A percentile compares a stretch with the other conserved stretches of the same genome.
phyloP scores from a whole-genome alignment of 139 green algal species.

The Tetradesmus lagerheimii region DNA sequence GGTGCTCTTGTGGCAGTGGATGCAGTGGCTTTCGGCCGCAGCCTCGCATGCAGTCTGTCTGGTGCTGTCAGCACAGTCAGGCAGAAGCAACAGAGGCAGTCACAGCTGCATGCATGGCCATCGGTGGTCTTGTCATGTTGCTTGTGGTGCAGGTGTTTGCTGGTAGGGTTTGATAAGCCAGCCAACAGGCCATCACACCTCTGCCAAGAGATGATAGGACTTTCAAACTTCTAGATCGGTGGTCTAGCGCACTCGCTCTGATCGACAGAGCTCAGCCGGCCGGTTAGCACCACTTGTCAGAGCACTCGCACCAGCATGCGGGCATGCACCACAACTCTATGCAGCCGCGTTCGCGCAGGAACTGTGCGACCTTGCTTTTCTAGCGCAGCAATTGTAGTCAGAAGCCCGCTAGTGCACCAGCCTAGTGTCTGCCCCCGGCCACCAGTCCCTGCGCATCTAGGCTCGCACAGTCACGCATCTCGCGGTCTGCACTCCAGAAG shows the following conservation, averaged over 20 bases:
- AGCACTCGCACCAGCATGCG: not conserved
- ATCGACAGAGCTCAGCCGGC: not conserved
- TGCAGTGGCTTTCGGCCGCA: no score
- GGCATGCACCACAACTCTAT: constrained; percentile 1
- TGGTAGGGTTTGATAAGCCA: not conserved
- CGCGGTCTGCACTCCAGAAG: not conserved
- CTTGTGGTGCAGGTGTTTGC: not conserved
- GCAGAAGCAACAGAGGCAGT: no score
- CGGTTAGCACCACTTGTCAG: not conserved
- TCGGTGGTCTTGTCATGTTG: not conserved
- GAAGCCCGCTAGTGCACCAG: not conserved
- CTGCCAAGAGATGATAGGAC: no score
- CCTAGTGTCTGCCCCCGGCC: not conserved
- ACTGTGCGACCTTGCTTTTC: not conserved
- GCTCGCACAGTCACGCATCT: not conserved
- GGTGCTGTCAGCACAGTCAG: not conserved
- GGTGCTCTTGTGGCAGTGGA: no score
- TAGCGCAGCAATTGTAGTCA: not conserved
- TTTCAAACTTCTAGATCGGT: not conserved
- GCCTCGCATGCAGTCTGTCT: no score
- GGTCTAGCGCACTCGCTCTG: not conserved
- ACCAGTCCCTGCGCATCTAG: not conserved
- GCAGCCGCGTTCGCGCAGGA: not conserved
- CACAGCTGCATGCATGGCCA: not conserved
- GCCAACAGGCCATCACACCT: not conserved